A percentile compares a stretch with the other conserved stretches of the same genome.
Conservation (phyloP, 2,329 filamentous ascomycete species). For the Cladosporium austrohemisphaericum region DNA sequence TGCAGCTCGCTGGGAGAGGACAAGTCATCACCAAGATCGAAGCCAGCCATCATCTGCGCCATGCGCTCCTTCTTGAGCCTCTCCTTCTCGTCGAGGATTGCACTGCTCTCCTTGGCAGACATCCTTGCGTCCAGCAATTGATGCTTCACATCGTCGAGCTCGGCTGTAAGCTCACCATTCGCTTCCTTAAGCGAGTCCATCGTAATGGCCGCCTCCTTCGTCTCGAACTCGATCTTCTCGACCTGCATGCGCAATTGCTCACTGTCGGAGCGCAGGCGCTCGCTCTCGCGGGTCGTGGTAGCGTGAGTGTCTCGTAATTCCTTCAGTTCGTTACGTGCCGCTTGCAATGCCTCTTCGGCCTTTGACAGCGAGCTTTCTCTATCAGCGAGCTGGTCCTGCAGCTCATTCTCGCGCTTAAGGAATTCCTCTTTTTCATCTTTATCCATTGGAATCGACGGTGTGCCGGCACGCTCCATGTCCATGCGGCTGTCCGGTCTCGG, state of each 20-base stretch:
- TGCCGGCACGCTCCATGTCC: constrained; percentile 74
- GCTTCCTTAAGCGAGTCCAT: constrained; percentile 98
- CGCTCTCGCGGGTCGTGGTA: constrained; percentile 83
- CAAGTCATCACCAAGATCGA: constrained; percentile 86
- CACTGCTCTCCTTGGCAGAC: constrained; percentile 88
- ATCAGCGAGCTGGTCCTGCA: constrained; percentile 94
- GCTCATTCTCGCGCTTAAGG: constrained; percentile 86
- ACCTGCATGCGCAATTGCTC: constrained; percentile 97
- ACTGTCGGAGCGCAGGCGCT: constrained; percentile 76
- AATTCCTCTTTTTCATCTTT: constrained; percentile 98
- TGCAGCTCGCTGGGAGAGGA: constrained; percentile 90
- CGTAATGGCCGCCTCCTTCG: constrained; percentile 93
- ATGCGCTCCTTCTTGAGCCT: constrained; percentile 98
- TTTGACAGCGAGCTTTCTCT: constrained; percentile 78
- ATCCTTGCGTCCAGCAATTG: constrained; percentile 94
- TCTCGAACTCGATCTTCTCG: constrained; percentile 91
- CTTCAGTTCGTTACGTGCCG: constrained; percentile 79
- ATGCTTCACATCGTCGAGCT: constrained; percentile 93
- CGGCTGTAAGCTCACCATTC: constrained; percentile 84
- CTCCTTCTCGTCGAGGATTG: constrained; percentile 92
- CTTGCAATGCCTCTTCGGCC: constrained; percentile 74
- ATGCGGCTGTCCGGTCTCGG: constrained; percentile 60
- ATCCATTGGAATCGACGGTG: constrained; percentile 81
- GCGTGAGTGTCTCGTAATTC: constrained; percentile 82
- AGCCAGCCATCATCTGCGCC: constrained; percentile 99